Conservation (phyloP, 192 early-diverging fungal genomes). For the Coemansia sp. region DNA sequence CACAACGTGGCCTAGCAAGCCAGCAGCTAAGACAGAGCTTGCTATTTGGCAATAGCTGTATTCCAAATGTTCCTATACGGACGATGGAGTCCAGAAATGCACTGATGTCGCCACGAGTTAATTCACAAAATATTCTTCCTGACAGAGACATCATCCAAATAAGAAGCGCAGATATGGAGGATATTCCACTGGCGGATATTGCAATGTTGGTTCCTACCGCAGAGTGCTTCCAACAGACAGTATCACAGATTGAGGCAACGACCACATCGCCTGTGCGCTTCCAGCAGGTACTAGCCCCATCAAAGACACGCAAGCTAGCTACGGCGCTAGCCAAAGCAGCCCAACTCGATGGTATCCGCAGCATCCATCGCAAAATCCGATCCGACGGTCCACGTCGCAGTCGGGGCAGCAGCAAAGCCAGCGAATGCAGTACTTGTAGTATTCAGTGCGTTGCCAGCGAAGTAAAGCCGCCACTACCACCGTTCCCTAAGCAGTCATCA, state of each 20-base stretch:
- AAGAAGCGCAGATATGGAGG: slow-evolving; percentile 4
- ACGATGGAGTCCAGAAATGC: not conserved
- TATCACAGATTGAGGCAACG: not conserved
- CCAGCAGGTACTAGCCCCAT: slow-evolving; percentile 6
- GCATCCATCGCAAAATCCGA: slow-evolving; percentile 30
- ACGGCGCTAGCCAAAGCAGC: slow-evolving; percentile 28
- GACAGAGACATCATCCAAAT: slow-evolving; percentile 4
- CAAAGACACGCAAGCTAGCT: slow-evolving; percentile 29
- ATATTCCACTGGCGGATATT: slow-evolving; percentile 32
- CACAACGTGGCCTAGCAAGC: slow-evolving; percentile 1
- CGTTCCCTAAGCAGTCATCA: not conserved
- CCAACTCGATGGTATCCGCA: slow-evolving; percentile 31
- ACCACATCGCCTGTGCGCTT: not conserved
- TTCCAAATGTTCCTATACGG: not conserved
- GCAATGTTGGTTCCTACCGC: slow-evolving; percentile 4
- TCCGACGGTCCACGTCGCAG: not conserved
- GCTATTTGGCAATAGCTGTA: slow-evolving; percentile 28
- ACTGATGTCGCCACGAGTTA: not conserved
- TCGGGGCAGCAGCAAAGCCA: slow-evolving; percentile 11
- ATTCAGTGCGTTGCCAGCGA: not conserved
- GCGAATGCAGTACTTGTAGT: not conserved
- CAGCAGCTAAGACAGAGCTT: slow-evolving; percentile 13
- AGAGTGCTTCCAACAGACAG: slow-evolving; percentile 2
- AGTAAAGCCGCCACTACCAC: not conserved
- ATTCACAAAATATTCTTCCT: not conserved